Conservation (phyloP, 106 monocot genomes). For the Dendrobium huoshanense region DNA sequence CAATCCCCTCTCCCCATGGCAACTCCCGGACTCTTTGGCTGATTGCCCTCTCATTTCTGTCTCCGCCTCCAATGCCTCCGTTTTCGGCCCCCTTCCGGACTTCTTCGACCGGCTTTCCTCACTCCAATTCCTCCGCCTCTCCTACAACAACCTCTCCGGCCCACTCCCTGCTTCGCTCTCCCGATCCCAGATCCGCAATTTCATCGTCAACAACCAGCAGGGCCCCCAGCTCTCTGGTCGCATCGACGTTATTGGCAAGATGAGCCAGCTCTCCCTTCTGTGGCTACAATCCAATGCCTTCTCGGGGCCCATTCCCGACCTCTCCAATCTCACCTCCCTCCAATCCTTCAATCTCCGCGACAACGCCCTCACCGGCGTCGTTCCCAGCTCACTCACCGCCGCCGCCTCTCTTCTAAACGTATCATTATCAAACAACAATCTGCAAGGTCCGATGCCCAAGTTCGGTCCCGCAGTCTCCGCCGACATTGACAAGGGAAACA, state of each 20-base stretch:
- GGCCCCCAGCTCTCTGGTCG: constrained; percentile 38
- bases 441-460: constrained; percentile 71
- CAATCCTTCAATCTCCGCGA: constrained; percentile 49
- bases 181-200: constrained; percentile 22
- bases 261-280: constrained; percentile 36
- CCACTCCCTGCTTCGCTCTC: constrained; percentile 32
- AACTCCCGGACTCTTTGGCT: constrained; percentile 25
- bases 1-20: constrained; percentile 51
- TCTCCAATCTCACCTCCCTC: constrained; percentile 53
- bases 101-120: constrained; percentile 33
- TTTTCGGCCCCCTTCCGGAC: constrained; percentile 50
- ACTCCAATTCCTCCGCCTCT: constrained; percentile 42
- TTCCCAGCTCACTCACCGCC: constrained; percentile 40
- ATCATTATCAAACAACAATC: constrained; percentile 58
- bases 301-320: constrained; percentile 78
- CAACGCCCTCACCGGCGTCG: constrained; percentile 63
- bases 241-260: constrained; percentile 46
- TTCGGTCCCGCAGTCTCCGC: constrained; percentile 18
- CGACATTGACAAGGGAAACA: constrained; percentile 53
- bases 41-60: constrained; percentile 24
- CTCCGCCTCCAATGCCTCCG: constrained; percentile 52
- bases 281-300: constrained; percentile 79
- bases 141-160: constrained; percentile 65
- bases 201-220: constrained; percentile 66
- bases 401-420: constrained; percentile 27